These are phyloP conservation scores for Paulownia fortunei DNA, from an alignment of 257 asterid genomes.

Conservation along the genomic window DNA sequence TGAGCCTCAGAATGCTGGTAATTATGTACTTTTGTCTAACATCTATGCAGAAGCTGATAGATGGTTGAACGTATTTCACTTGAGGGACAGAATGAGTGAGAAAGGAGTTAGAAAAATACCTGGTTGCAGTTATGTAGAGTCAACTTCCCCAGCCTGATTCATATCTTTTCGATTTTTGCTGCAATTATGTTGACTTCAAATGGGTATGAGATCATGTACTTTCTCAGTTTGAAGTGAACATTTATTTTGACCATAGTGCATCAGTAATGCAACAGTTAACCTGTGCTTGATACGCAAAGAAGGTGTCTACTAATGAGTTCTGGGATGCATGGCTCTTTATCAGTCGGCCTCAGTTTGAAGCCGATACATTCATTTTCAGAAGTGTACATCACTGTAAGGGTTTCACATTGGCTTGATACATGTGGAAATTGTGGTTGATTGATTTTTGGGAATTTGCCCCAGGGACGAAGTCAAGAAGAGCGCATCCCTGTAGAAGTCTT, in stretches of 20 bases:
- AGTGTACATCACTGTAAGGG: neutral
- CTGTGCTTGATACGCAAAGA: neutral
- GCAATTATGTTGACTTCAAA: conserved; percentile 2
- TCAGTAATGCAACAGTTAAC: neutral
- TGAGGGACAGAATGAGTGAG: conserved; percentile 64
- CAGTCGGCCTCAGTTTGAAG: neutral
- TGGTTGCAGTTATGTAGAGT: conserved; percentile 60
- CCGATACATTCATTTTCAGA: neutral
- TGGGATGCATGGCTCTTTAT: neutral
- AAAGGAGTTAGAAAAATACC: conserved; percentile 62
- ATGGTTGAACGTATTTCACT: conserved; percentile 63
- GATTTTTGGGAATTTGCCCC: neutral
- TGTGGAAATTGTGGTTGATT: neutral
- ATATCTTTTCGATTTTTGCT: neutral
- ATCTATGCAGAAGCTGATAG: conserved; percentile 69
- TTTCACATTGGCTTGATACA: neutral
- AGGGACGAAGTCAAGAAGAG: neutral
- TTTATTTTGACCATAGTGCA: neutral
- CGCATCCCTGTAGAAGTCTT: neutral
- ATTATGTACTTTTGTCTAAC: conserved; percentile 69
- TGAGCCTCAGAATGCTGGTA: conserved; percentile 72
- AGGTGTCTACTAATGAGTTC: neutral
- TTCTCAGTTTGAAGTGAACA: neutral
- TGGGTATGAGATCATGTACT: neutral
- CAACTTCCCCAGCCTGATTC: conserved; percentile 27